Conservation (phyloP, 306 rosid genomes). For the Cicer bijugum region DNA sequence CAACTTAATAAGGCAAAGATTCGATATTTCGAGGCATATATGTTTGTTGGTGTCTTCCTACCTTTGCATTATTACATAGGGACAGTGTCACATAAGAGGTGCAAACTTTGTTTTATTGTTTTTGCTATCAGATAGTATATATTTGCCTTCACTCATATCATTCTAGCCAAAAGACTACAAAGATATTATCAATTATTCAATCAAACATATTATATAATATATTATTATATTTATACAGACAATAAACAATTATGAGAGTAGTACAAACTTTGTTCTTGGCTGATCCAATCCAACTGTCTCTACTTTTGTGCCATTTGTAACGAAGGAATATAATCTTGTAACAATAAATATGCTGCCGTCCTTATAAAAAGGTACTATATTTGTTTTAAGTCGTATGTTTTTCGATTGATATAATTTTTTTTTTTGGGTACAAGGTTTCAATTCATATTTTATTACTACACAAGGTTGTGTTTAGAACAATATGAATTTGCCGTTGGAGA, state of each 20-base stretch:
- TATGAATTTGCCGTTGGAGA: background rate
- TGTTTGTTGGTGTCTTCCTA: slow-evolving; percentile 39
- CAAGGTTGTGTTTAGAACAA: background rate
- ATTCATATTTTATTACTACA: background rate
- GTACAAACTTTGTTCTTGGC: slow-evolving; percentile 13
- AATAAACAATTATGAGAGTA: slow-evolving; percentile 14
- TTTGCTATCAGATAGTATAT: background rate
- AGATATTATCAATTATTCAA: slow-evolving; percentile 25
- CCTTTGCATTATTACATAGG: slow-evolving; percentile 46
- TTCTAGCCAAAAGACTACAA: slow-evolving; percentile 17
- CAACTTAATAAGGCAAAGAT: slow-evolving; percentile 38
- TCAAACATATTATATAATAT: background rate
- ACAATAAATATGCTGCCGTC: slow-evolving; percentile 47
- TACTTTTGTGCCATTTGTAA: slow-evolving; percentile 42
- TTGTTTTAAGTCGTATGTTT: slow-evolving; percentile 9
- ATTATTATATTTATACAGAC: no score
- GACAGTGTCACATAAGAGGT: slow-evolving; percentile 38
- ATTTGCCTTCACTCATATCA: slow-evolving; percentile 30
- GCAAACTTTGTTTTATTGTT: background rate
- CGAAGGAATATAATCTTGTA: background rate
- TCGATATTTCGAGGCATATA: slow-evolving; percentile 40
- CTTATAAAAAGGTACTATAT: background rate
- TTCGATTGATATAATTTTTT: background rate
- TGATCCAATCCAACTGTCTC: slow-evolving; percentile 26
- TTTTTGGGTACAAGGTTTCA: background rate